Base-by-base conservation (phyloP, 2,329 filamentous ascomycete genomes). In the Sordariomycetes sp. region DNA sequence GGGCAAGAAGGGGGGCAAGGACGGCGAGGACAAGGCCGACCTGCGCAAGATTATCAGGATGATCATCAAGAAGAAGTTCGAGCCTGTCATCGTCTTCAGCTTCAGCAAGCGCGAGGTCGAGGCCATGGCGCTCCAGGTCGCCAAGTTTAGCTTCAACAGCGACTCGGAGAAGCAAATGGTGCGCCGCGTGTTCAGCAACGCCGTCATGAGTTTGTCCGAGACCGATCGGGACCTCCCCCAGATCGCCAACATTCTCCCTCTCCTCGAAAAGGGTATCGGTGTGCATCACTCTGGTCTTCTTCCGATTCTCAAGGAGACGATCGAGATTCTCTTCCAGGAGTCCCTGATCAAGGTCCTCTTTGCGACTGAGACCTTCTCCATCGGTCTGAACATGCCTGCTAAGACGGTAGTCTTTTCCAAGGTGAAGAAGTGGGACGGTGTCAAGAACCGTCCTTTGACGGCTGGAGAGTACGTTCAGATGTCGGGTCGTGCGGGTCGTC, bases 371-470 rank as follows among this genome's bases (percentile, higher is more conserved):
- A 99, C 94, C 1, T 99, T 99, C 73, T 97, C 94, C 3, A 99
- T 99, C 62, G 94, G 94, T 60, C 74, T 99, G 59, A 99, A 99
- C 77, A 97, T 99, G 94, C 94, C 94, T 62, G 94, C 94, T 28
- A 96, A 96, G 76, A 99, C 94, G 1, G 94, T 99, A 1, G 91
- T 99, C n/a, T 99, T 99, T 70, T 96, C 94, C 0, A 91, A 88
- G 63, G 90, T 99, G 10, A 87, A 87, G 56, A 99, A 99, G 68
- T 99, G 91, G 67, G 94, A 99, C 67, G 95, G 95, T 58, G 79
- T 84, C 7, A 78, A 81, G 59, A 81, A 83, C 64, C 82, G 92
- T 61, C 95, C 91, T 72, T 80, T 97, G 22, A 96, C 91, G 0
- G 90, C 90, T 1, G 96, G 90, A 12, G 94, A 99, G 66, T 99